phyloP scores from a whole-genome alignment of 306 rosid species.

The Corylus americana region DNA sequence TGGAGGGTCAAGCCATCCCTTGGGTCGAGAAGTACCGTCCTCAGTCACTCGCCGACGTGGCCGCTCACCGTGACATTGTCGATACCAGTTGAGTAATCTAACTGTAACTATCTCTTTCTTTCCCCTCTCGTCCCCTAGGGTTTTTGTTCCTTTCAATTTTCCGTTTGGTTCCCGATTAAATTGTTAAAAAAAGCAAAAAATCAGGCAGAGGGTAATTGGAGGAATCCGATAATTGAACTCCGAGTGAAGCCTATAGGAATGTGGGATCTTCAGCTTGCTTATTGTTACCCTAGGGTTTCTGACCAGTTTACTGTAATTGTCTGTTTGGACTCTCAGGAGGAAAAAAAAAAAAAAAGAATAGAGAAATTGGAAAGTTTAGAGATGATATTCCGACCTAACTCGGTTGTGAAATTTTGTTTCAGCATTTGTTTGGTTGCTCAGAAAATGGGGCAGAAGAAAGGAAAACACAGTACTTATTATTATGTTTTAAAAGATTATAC shows the following conservation, averaged over 20 bases:
- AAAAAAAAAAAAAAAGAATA: background rate
- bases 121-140: conserved; percentile 36
- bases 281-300: background rate
- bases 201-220: background rate
- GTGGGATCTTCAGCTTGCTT: background rate
- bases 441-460: background rate
- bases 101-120: background rate
- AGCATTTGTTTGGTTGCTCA: background rate
- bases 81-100: conserved; percentile 60
- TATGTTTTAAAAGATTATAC: background rate
- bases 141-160: conserved; percentile 22
- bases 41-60: conserved; percentile 85
- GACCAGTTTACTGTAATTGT: background rate
- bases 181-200: background rate
- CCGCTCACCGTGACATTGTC: conserved; percentile 97
- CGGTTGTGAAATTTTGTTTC: background rate
- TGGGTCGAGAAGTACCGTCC: conserved; percentile 99
- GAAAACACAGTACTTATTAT: no score
- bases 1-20: conserved; percentile 48
- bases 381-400: background rate
- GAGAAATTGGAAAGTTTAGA: background rate
- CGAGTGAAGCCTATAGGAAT: background rate
- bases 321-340: background rate
- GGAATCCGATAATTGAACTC: background rate
- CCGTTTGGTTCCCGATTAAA: conserved; percentile 13